Evolutionary conservation across 2,329 filamentous ascomycete species (phyloP).

Genomic region (Aspergillus fumigatiaffinis): DNA sequence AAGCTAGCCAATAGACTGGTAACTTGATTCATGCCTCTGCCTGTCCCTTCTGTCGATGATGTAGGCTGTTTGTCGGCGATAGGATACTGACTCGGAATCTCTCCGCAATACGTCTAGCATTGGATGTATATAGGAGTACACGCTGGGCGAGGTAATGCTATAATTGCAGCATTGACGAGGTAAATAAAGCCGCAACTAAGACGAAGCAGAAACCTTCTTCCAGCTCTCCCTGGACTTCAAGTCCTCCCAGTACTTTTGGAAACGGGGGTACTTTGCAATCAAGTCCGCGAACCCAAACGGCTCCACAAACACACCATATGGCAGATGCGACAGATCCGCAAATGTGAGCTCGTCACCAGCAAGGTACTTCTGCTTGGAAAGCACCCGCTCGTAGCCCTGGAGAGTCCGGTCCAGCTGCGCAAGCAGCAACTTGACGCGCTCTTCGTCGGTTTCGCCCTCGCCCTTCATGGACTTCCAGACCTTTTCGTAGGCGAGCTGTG

Average conservation of each 20-base stretch:
- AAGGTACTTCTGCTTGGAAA: constrained; percentile 19
- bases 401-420: constrained; percentile 8
- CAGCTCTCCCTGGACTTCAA: constrained; percentile 11
- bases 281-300: constrained; percentile 9
- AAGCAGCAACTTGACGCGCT: constrained; percentile 6
- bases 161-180: no score
- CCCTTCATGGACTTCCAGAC: constrained; percentile 12
- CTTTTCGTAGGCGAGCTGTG: constrained; percentile 13
- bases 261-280: constrained; percentile 9
- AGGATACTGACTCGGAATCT: no score
- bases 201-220: constrained; percentile 2
- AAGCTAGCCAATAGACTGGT: not conserved
- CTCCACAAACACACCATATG: constrained; percentile 10
- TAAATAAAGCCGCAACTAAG: not conserved
- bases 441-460: constrained; percentile 10
- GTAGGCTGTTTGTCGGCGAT: no score
- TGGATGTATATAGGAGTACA: no score
- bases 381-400: constrained; percentile 15
- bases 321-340: constrained; percentile 12
- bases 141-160: no score
- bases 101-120: no score
- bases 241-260: constrained; percentile 12
- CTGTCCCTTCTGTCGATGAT: not conserved
- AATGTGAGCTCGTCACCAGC: constrained; percentile 15
- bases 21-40: not conserved